Evolutionary conservation across 1,139 yeast species (phyloP), one percentile per base, ranked within the genome.

Genomic region (Kodamaea derodonti): DNA sequence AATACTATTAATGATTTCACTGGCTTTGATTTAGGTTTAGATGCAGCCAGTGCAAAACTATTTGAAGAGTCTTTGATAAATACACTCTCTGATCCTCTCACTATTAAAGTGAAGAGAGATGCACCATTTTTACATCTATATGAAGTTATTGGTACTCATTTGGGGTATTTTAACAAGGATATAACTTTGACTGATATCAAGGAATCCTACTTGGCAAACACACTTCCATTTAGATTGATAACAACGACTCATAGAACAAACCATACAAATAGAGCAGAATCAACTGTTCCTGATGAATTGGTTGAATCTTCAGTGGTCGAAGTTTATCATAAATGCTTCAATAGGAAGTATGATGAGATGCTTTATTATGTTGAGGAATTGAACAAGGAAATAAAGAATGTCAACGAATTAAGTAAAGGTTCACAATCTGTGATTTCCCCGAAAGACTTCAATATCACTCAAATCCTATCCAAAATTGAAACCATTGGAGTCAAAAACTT

Each of bases 1-100:
- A 51, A 60, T 3, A 75, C 79, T 34, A 80, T 84, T 49, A 62
- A 64, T 39, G 62, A 72, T 33, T 83, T 77, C 51, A 68, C 76
- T 47, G 95, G 95, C 0, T 84, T 85, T 54, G 97, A 90, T 54
- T 54, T 84, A 31, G 85, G 84, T 12, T 80, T 85, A 12, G 82
- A 80, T 52, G 69, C 73, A 10, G 62, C 70, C 0, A 63, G 63
- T 35, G 51, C 51, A 13, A 63, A 66, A 30, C 62, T 68, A 28
- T 80, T 64, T 46, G 75, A 73, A 32, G 71, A 75, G 24, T 69
- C 65, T 2, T 55, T 77, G 20, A 68, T 65, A 38, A 67, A 67
- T 22, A 60, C 67, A 1, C 64, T 62, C 3, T 70, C 80, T 7
- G 71, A 68, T 38, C 84, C 95, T 0, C 29, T 65, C 2, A 51